Conservation (phyloP, 345 rosid species). For the Rhodomyrtus tomentosa region DNA sequence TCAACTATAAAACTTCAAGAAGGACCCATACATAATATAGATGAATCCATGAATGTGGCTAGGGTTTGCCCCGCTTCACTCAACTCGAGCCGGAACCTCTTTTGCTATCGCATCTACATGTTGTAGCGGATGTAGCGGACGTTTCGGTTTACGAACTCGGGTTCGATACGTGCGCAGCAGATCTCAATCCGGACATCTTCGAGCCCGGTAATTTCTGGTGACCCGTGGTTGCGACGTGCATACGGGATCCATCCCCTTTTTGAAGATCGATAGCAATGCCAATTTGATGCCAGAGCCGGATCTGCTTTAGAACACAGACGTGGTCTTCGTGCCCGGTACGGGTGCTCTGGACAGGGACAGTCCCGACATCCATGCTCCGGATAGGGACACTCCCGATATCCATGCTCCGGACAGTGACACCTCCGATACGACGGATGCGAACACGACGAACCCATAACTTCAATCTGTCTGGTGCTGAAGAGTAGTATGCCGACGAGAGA, state of each 20-base stretch:
- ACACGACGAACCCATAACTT: no score
- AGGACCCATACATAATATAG: not conserved
- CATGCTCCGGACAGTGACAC: no score
- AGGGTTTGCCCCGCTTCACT: not conserved
- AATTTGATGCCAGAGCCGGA: not conserved
- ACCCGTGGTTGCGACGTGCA: not conserved
- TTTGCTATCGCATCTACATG: not conserved
- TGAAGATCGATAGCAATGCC: not conserved
- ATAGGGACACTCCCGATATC: no score
- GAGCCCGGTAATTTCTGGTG: not conserved
- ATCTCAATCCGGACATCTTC: not conserved
- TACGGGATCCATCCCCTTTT: not conserved
- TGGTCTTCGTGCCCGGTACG: no score
- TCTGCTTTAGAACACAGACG: no score
- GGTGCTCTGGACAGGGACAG: no score
- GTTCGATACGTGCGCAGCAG: not conserved
- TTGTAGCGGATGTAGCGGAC: not conserved
- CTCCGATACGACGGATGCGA: no score
- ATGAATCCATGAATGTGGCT: not conserved
- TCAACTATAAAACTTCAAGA: no score
- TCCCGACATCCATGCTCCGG: no score
- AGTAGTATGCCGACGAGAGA: no score
- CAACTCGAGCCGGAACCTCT: not conserved
- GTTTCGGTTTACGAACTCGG: not conserved
- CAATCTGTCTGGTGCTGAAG: no score